Base-by-base conservation (phyloP, 768 basidiomycete genomes). In the Lactarius quietus region DNA sequence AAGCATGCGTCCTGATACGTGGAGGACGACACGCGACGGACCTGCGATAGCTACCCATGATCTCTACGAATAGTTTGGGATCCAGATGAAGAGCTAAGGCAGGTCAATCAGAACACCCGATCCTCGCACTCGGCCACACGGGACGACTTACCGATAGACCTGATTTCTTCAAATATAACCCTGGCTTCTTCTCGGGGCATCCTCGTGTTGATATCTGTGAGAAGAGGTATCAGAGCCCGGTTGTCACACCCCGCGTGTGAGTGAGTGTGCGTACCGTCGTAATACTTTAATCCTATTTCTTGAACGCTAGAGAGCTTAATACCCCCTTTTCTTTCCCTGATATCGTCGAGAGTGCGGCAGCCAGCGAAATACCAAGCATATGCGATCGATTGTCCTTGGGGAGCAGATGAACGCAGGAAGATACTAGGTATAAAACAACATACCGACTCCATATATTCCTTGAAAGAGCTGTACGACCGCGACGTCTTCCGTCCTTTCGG, bases 21-120 rank as follows among this genome's bases (percentile, higher is more conserved):
- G 31, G 39, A 63, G n/a, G 57, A n/a, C 48, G 28, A 9, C 48
- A 66, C 7, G 57, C 51, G 23, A 67, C 71, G 57, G 68, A 84
- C 89, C 92, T 81, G 70, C 95, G 78, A 74, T 88, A 98, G 68
- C 92, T 93, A 1, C 95, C 95, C 95, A 96, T 95, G 56, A 95
- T 88, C 57, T 94, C 87, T 12, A 97, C 76, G 71, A 84, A 86
- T 29, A 95, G 72, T 59, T 84, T 83, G 6, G 83, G 76, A 71
- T 95, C 94, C 36, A 96, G 80, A 1, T 75, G 76, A 12, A 90
- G 79, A 3, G 92, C 93, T 93, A 66, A 52, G 23, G 55, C 41
- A 66, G 18, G 65, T 57, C 55, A 63, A 54, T n/a, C 41, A 23
- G 23, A 41, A 33, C 18, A 14, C 18, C n/a, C 12, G 6, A 12